Percentiles rank a stretch among this genome's conserved stretches.
These are phyloP conservation scores for Royoungia palumana DNA, from an alignment of 768 basidiomycete genomes.

Conservation along the genomic window DNA sequence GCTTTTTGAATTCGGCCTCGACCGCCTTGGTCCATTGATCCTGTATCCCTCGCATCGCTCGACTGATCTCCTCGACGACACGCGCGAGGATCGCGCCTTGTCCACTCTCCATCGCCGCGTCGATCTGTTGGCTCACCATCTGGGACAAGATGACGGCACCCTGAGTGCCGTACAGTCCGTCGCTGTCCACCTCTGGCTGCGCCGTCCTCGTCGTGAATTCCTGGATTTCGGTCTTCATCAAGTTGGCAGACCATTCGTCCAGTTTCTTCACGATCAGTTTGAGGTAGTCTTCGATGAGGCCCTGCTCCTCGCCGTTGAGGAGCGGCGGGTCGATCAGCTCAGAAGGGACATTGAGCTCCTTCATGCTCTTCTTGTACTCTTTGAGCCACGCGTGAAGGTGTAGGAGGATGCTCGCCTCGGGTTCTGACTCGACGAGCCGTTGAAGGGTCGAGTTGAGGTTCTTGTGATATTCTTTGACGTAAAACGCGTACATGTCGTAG, in stretches of 20 bases:
- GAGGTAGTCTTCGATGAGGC: constrained; percentile 92
- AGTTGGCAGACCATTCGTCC: constrained; percentile 93
- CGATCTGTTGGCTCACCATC: constrained; percentile 96
- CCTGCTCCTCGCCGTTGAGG: constrained; percentile 93
- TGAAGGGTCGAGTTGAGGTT: constrained; percentile 72
- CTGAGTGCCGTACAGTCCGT: constrained; percentile 87
- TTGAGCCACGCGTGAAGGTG: constrained; percentile 92
- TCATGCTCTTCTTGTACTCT: constrained; percentile 93
- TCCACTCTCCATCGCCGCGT: constrained; percentile 91
- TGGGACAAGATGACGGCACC: constrained; percentile 95
- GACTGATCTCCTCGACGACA: constrained; percentile 83
- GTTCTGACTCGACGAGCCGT: constrained; percentile 63
- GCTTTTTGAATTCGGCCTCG: constrained; percentile 83
- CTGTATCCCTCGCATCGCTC: constrained; percentile 87
- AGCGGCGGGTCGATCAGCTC: constrained; percentile 85
- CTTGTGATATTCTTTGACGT: constrained; percentile 88
- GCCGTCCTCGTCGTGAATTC: constrained; percentile 81
- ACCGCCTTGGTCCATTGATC: constrained; percentile 82
- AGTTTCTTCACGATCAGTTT: constrained; percentile 90
- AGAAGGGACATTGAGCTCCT: constrained; percentile 79
- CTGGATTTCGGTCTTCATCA: constrained; percentile 86
- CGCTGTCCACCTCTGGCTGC: constrained; percentile 85
- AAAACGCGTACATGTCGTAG: constrained; percentile 84
- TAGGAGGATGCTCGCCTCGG: constrained; percentile 86
- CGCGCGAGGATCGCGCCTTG: constrained; percentile 91